Conservation (phyloP, 2,329 filamentous ascomycete species). For the Capronia americana region DNA sequence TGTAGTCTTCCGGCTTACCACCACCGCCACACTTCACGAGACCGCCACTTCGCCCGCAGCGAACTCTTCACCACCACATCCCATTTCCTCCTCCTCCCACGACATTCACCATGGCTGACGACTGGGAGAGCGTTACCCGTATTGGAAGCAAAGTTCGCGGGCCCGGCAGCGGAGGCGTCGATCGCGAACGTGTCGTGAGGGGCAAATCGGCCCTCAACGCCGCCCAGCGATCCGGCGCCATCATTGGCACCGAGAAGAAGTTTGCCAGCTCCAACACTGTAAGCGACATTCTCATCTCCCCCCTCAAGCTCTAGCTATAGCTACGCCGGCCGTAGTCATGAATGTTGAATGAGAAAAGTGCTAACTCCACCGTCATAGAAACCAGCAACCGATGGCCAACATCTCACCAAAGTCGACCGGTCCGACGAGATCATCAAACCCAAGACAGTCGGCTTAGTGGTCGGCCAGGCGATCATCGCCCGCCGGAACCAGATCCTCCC, state of each 20-base stretch:
- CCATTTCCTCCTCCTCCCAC: background rate
- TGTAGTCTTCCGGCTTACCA: background rate
- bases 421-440: constrained; percentile 97
- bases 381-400: constrained; percentile 76
- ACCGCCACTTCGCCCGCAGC: constrained; percentile 8
- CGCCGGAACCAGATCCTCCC: constrained; percentile 81
- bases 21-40: background rate
- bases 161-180: constrained; percentile 60
- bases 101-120: constrained; percentile 45
- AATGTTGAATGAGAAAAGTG: background rate
- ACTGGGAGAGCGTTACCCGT: constrained; percentile 90
- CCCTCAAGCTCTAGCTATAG: background rate
- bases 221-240: constrained; percentile 77
- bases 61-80: background rate
- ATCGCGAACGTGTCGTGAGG: constrained; percentile 86
- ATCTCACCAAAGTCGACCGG: constrained; percentile 96
- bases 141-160: constrained; percentile 85
- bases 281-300: constrained; percentile 50
- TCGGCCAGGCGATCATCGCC: constrained; percentile 82
- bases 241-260: constrained; percentile 93
- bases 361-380: constrained; percentile 49
- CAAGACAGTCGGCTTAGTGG: constrained; percentile 81
- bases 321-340: background rate
- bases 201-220: constrained; percentile 87
- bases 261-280: constrained; percentile 77